phyloP scores from a whole-genome alignment of 2,329 filamentous ascomycete genomes.

The Fusarium poae region DNA sequence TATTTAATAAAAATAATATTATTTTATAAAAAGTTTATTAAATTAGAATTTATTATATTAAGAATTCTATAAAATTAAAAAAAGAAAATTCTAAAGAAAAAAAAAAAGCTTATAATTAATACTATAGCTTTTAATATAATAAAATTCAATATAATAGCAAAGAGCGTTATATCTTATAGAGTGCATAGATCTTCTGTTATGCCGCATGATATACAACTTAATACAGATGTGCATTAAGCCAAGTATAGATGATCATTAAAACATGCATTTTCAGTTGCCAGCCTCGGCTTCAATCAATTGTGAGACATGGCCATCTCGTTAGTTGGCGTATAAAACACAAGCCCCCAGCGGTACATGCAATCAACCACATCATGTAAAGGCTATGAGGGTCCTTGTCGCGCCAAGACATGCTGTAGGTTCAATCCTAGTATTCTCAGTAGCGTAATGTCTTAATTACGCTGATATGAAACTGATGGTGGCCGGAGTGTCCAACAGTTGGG shows the following conservation, averaged over 20 bases:
- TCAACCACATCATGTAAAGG: background rate
- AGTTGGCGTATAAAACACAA: background rate
- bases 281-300: background rate
- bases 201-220: background rate
- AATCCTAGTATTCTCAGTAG: background rate
- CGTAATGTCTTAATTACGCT: background rate
- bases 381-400: background rate
- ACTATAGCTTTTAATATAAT: no score
- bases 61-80: no score
- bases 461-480: background rate
- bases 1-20: no score
- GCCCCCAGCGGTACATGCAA: background rate
- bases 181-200: background rate
- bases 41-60: no score
- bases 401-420: background rate
- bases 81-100: no score
- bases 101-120: no score
- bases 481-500: background rate
- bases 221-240: background rate
- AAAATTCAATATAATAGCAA: no score
- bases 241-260: background rate
- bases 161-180: background rate
- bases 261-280: background rate
- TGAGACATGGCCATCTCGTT: background rate
- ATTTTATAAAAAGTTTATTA: no score